A percentile compares a stretch with the other conserved stretches of the same genome.
phyloP scores from a whole-genome alignment of 371 early-diverging fungal genomes.

The Phascolomyces articulosus region DNA sequence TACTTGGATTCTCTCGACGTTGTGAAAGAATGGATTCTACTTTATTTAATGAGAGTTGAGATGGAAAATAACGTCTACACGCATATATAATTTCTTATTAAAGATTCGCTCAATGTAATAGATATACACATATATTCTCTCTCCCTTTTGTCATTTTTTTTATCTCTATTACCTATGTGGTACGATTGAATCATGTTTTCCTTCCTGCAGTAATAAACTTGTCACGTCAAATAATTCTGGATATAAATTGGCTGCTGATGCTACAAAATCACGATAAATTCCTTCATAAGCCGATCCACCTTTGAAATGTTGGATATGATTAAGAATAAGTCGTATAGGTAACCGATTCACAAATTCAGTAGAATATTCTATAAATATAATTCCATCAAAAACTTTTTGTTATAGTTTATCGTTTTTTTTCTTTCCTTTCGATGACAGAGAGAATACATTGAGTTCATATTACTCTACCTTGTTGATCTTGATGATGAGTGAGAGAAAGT shows the following conservation, averaged over 20 bases:
- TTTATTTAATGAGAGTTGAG: background rate
- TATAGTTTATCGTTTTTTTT: background rate
- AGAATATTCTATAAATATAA: background rate
- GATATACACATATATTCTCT: no score
- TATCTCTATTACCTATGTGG: slow-evolving; percentile 4
- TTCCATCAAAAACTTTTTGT: background rate
- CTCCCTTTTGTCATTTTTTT: background rate
- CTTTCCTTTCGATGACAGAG: no score
- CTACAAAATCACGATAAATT: slow-evolving; percentile 47
- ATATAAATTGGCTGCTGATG: slow-evolving; percentile 43
- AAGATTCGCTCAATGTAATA: no score
- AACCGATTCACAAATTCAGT: slow-evolving; percentile 31
- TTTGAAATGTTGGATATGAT: slow-evolving; percentile 35
- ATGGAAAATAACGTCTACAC: background rate
- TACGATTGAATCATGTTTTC: slow-evolving; percentile 24
- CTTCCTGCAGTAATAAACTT: slow-evolving; percentile 44
- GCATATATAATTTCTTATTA: background rate
- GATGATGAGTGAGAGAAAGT: slow-evolving; percentile 9
- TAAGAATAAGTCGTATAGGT: slow-evolving; percentile 46
- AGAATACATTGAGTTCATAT: background rate
- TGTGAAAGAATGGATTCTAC: background rate
- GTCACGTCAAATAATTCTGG: slow-evolving; percentile 57
- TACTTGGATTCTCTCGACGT: background rate
- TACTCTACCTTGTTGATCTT: slow-evolving; percentile 25
- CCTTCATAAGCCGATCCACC: slow-evolving; percentile 28